phyloP scores from a whole-genome alignment of 345 rosid species.

The Eucalyptus albens region DNA sequence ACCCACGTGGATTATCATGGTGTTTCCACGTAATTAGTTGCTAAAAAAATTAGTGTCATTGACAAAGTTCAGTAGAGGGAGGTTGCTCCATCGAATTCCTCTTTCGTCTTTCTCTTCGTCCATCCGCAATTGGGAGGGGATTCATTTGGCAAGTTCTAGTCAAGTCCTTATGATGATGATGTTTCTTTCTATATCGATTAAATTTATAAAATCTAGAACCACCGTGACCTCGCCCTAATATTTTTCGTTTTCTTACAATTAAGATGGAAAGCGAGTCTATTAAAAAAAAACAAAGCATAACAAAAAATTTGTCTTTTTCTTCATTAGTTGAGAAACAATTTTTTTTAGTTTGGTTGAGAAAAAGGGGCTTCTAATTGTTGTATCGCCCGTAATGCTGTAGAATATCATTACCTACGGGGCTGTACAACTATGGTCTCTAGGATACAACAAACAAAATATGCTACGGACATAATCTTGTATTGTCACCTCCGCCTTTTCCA shows the following conservation, averaged over 20 bases:
- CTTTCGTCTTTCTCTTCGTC: not conserved
- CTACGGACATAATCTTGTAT: constrained; percentile 22
- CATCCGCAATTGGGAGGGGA: not conserved
- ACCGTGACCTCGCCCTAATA: too few relatives aligned
- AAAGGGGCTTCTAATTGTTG: not conserved
- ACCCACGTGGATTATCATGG: not conserved
- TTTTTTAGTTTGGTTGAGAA: not conserved
- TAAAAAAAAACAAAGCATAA: too few relatives aligned
- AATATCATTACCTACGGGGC: constrained; percentile 19
- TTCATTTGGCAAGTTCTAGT: not conserved
- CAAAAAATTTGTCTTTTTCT: not conserved
- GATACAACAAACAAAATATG: constrained; percentile 31
- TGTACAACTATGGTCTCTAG: constrained; percentile 23
- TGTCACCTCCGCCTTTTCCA: constrained; percentile 18
- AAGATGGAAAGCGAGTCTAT: not conserved
- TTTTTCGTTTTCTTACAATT: not conserved
- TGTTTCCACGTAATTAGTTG: not conserved
- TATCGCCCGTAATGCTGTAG: not conserved
- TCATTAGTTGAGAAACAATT: not conserved
- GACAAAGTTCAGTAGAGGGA: not conserved
- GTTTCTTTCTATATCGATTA: too few relatives aligned
- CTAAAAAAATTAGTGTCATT: not conserved
- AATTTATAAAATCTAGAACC: too few relatives aligned
- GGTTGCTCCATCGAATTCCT: not conserved
- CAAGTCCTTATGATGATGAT: not conserved